A percentile compares a stretch with the other conserved stretches of the same genome.
Conservation (phyloP, 148 eudicot species). For the Chenopodium suecicum region DNA sequence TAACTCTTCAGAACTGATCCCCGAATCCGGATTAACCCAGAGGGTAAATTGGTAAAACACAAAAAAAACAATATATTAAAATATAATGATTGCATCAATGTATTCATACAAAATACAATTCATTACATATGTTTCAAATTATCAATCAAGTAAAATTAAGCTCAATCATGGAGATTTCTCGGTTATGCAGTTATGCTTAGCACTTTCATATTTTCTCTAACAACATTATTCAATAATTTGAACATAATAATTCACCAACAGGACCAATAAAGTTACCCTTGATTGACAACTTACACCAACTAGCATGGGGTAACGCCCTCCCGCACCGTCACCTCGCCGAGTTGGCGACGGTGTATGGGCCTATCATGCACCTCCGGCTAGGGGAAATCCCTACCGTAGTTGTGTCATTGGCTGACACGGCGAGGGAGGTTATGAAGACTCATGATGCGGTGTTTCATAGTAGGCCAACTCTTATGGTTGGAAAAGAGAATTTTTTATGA, state of each 20-base stretch:
- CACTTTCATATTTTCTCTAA: too few species aligned
- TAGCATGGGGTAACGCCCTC: neutral
- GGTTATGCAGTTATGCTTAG: too few species aligned
- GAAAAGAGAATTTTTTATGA: conserved; percentile 12
- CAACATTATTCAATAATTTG: too few species aligned
- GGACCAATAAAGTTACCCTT: conserved; percentile 20
- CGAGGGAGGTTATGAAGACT: conserved; percentile 24
- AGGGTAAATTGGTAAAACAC: too few species aligned
- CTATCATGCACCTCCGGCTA: conserved; percentile 23
- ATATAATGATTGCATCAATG: too few species aligned
- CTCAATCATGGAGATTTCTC: too few species aligned
- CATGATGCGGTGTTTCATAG: conserved; percentile 7
- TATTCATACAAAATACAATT: too few species aligned
- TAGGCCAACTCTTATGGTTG: neutral
- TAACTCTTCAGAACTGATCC: too few species aligned
- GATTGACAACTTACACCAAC: conserved; percentile 20
- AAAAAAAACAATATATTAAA: too few species aligned
- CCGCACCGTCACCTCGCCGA: conserved; percentile 18
- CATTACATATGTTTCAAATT: too few species aligned
- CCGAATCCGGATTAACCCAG: too few species aligned
- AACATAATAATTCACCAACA: neutral
- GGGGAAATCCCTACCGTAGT: conserved; percentile 24
- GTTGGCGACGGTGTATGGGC: conserved; percentile 20
- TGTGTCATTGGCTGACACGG: conserved; percentile 22
- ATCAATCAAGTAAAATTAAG: too few species aligned